Evolutionary conservation across 306 rosid genomes (phyloP).

Genomic region (Quercus suber): DNA sequence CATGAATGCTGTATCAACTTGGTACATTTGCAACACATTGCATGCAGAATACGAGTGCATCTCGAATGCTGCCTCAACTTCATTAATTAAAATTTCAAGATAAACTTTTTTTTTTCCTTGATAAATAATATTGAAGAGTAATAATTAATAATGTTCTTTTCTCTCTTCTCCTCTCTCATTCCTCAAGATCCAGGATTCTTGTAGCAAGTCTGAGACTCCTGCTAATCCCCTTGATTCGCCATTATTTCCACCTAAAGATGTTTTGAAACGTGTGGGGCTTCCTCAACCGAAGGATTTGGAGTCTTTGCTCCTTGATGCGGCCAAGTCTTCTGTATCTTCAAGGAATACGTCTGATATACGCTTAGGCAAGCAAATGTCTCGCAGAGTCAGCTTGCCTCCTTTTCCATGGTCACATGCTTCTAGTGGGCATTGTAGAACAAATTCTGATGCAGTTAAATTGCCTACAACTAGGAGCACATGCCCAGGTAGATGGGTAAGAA

Average conservation of each 20-base stretch:
- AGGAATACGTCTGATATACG: conserved; percentile 65
- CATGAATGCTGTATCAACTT: neutral
- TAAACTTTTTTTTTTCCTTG: neutral
- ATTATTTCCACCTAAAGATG: conserved; percentile 56
- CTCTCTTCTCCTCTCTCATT: conserved; percentile 19
- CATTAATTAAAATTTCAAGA: neutral
- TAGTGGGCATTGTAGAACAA: conserved; percentile 69
- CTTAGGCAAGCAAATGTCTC: conserved; percentile 64
- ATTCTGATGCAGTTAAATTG: conserved; percentile 63
- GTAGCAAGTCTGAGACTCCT: conserved; percentile 46
- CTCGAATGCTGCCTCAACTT: neutral
- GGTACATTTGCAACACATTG: neutral
- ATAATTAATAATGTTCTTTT: conserved; percentile 4
- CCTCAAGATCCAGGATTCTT: conserved; percentile 54
- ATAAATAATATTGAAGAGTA: neutral
- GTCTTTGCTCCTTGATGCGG: conserved; percentile 82
- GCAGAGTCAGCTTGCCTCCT: conserved; percentile 72
- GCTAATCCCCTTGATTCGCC: conserved; percentile 60
- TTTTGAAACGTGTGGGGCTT: conserved; percentile 64
- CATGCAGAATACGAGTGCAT: neutral
- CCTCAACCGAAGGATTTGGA: conserved; percentile 74
- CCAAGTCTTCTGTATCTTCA: conserved; percentile 51
- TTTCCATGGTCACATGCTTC: conserved; percentile 89
- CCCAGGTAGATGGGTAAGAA: conserved; percentile 82
- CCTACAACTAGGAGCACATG: conserved; percentile 68